A percentile compares a stretch with the other conserved stretches of the same genome.
Conservation (phyloP, 176 grass and related monocot genomes). For the Musa schizocarpa region DNA sequence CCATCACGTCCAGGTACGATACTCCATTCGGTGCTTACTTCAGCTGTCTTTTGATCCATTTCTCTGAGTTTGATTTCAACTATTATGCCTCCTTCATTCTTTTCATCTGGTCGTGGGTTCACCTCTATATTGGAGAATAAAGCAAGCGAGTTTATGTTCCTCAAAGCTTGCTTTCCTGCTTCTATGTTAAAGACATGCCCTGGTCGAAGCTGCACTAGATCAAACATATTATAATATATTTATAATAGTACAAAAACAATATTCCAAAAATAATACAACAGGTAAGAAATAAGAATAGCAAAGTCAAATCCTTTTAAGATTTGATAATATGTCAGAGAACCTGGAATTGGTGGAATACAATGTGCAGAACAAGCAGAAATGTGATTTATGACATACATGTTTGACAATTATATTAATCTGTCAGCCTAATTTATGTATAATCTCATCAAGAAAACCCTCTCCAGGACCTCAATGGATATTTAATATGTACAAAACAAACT, state of each 20-base stretch:
- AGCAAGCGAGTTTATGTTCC: slow-evolving; percentile 94
- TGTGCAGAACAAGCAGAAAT: too few relatives aligned
- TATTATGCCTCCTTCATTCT: slow-evolving; percentile 90
- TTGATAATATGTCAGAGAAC: neutral
- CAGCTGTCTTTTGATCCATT: slow-evolving; percentile 87
- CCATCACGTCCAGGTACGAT: slow-evolving; percentile 91
- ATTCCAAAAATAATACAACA: neutral
- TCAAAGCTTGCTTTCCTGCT: slow-evolving; percentile 91
- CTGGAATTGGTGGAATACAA: neutral
- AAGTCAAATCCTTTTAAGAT: neutral
- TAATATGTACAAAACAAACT: too few relatives aligned
- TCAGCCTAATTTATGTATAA: too few relatives aligned
- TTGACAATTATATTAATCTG: too few relatives aligned
- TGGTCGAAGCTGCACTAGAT: slow-evolving; percentile 58
- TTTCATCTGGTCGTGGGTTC: slow-evolving; percentile 91
- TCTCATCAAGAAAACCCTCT: too few relatives aligned
- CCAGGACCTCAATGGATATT: too few relatives aligned
- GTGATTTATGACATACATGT: too few relatives aligned
- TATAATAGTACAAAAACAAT: neutral
- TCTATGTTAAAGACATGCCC: slow-evolving; percentile 99
- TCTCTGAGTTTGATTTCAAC: slow-evolving; percentile 99
- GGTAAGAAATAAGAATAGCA: neutral
- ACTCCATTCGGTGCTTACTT: slow-evolving; percentile 98
- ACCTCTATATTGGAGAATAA: slow-evolving; percentile 98
- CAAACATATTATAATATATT: neutral